phyloP scores from a whole-genome alignment of 805 yeast species.

The Starmerella cellae region DNA sequence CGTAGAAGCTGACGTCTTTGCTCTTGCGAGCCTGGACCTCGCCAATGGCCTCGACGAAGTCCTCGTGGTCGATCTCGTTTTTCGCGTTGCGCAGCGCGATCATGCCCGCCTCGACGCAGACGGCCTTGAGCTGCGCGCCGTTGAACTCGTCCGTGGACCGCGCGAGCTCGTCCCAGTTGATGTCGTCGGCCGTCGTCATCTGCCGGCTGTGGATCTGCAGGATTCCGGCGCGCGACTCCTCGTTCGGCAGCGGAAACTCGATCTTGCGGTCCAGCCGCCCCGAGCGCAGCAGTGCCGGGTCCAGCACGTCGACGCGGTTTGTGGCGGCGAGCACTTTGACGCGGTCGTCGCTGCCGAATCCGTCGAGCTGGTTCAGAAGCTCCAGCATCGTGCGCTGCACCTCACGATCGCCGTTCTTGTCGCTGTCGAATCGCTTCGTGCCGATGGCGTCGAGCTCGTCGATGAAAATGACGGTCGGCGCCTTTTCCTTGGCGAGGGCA shows the following conservation, averaged over 20 bases:
- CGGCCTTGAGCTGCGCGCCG: conserved; percentile 98
- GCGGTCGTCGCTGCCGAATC: conserved; percentile 92
- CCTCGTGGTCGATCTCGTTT: conserved; percentile 84
- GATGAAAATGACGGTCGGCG: conserved; percentile 93
- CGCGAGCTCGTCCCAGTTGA: conserved; percentile 97
- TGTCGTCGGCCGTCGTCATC: conserved; percentile 74
- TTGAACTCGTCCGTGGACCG: conserved; percentile 96
- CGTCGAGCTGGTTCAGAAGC: conserved; percentile 90
- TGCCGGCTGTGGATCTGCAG: conserved; percentile 94
- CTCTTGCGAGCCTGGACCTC: conserved; percentile 97
- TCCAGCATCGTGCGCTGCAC: conserved; percentile 99
- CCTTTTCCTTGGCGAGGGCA: conserved; percentile 93
- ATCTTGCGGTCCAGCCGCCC: conserved; percentile 97
- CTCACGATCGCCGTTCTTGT: conserved; percentile 95
- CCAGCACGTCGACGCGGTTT: conserved; percentile 92
- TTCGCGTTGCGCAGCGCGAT: conserved; percentile 95
- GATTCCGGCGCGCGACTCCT: conserved; percentile 94
- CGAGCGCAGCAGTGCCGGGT: conserved; percentile 94
- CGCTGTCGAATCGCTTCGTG: conserved; percentile 93
- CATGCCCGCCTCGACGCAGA: conserved; percentile 99
- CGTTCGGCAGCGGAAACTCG: conserved; percentile 95
- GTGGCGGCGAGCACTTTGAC: conserved; percentile 98
- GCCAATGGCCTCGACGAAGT: conserved; percentile 93
- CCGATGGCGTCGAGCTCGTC: conserved; percentile 99
- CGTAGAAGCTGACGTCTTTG: conserved; percentile 91